Conservation (phyloP, 345 rosid species). For the Citrus medica region DNA sequence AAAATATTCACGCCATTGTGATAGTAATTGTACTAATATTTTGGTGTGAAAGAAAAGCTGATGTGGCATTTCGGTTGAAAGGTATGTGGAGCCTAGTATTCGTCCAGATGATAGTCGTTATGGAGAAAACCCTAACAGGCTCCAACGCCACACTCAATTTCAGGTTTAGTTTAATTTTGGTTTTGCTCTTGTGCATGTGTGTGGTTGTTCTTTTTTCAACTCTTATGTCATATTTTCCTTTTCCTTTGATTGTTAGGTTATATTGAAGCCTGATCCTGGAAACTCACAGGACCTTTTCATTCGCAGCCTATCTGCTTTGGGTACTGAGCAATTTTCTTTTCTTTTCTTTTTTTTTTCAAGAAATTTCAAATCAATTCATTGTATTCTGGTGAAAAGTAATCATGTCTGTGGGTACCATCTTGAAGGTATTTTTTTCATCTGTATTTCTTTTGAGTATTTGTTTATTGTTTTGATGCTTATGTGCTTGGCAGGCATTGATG, state of each 20-base stretch:
- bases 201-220: neutral
- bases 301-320: constrained; percentile 88
- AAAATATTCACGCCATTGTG: neutral
- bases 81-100: constrained; percentile 90
- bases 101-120: constrained; percentile 97
- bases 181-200: neutral
- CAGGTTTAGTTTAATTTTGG: constrained; percentile 45
- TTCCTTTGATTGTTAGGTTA: constrained; percentile 45
- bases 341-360: neutral
- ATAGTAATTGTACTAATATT: neutral
- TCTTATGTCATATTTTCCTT: neutral
- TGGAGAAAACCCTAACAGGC: constrained; percentile 96
- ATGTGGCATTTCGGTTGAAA: constrained; percentile 21
- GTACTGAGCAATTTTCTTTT: constrained; percentile 30
- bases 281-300: constrained; percentile 91
- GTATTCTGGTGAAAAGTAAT: neutral
- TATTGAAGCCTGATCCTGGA: constrained; percentile 96
- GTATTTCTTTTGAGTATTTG: neutral
- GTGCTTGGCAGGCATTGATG: constrained; percentile 71
- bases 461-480: neutral
- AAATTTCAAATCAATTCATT: neutral
- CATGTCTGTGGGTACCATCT: neutral
- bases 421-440: neutral
- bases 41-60: neutral
- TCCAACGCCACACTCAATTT: constrained; percentile 95